These are phyloP conservation scores for Wickerhamomyces strasburgensis DNA, from an alignment of 805 yeast species.

Conservation along the genomic window DNA sequence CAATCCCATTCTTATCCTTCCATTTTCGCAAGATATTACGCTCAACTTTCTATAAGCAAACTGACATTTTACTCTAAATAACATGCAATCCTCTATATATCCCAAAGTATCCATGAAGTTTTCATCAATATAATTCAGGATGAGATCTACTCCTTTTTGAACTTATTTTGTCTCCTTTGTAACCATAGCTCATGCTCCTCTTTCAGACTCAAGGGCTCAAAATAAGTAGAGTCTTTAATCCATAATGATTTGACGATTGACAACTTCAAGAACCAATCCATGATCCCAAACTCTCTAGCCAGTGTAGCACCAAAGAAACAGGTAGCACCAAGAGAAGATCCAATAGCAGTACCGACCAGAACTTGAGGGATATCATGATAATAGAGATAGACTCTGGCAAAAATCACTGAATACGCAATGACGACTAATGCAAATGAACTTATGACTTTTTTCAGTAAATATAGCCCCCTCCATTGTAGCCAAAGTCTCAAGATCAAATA, in stretches of 20 bases:
- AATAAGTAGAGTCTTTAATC: conserved; percentile 58
- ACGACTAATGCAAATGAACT: conserved; percentile 28
- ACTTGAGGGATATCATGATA: conserved; percentile 80
- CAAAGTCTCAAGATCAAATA: conserved; percentile 44
- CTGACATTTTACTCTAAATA: no score
- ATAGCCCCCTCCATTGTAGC: conserved; percentile 38
- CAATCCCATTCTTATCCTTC: no score
- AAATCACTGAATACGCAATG: conserved; percentile 42
- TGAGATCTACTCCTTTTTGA: neutral
- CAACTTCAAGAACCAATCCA: conserved; percentile 60
- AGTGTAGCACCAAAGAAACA: conserved; percentile 52
- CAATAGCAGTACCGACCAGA: conserved; percentile 62
- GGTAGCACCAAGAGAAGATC: conserved; percentile 50
- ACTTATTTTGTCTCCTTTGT: conserved; percentile 17
- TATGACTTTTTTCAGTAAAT: conserved; percentile 22
- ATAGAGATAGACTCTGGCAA: conserved; percentile 68
- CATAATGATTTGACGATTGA: conserved; percentile 45
- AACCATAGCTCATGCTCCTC: conserved; percentile 40
- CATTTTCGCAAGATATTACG: no score
- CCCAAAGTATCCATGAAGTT: neutral
- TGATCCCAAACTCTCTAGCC: conserved; percentile 61
- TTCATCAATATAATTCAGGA: no score
- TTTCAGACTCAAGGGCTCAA: conserved; percentile 39
- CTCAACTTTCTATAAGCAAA: no score
- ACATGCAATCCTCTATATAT: neutral